These are phyloP conservation scores for Glarea lozoyensis DNA, from an alignment of 495 filamentous ascomycete genomes.

Conservation along the genomic window DNA sequence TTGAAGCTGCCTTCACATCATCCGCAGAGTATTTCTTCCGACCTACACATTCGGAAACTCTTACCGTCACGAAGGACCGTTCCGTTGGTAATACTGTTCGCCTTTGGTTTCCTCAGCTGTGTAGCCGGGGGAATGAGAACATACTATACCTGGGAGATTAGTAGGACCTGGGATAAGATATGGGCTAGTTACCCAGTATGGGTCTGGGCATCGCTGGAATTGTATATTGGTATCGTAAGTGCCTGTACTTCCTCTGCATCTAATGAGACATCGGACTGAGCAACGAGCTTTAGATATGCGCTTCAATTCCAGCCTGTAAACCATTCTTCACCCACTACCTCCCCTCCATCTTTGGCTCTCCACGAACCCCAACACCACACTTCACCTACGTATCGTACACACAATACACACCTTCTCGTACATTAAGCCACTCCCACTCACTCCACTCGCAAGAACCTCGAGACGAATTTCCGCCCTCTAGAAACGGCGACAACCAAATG, in stretches of 20 bases:
- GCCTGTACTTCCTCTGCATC: conserved; percentile 15
- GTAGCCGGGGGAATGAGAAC: conserved; percentile 48
- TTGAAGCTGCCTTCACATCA: conserved; percentile 46
- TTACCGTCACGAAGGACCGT: no score
- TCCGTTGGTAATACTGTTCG: conserved; percentile 49
- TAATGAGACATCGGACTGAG: conserved; percentile 8
- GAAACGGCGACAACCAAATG: no score
- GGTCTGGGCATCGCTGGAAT: conserved; percentile 44
- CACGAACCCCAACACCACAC: not conserved
- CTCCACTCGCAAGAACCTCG: no score
- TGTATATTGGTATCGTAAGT: conserved; percentile 54
- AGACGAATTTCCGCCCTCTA: no score
- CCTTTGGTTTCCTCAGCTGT: conserved; percentile 47
- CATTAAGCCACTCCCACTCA: no score
- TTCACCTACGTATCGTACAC: no score
- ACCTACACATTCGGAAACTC: no score
- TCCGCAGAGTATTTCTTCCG: no score
- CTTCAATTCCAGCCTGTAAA: conserved; percentile 45
- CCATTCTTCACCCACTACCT: conserved; percentile 39
- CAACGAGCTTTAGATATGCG: conserved; percentile 39
- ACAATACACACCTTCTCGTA: no score
- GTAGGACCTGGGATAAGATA: conserved; percentile 33
- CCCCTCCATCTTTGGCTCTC: conserved; percentile 24
- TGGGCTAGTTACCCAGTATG: conserved; percentile 47
- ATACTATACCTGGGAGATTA: conserved; percentile 19